A percentile compares a stretch with the other conserved stretches of the same genome.
These are phyloP conservation scores for Xerocomellus dryophilus DNA, from an alignment of 768 basidiomycete species.

Conservation along the genomic window DNA sequence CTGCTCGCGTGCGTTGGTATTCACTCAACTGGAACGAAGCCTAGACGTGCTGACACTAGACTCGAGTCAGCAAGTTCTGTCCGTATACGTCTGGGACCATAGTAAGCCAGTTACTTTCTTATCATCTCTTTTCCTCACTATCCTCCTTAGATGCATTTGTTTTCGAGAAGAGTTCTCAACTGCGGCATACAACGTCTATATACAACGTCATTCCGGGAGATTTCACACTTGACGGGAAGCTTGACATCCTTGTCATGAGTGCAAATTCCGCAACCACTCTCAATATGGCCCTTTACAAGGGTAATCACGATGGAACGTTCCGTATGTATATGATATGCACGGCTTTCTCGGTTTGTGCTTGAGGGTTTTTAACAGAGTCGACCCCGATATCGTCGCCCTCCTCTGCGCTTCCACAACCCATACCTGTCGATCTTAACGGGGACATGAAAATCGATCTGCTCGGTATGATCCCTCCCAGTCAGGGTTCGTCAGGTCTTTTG, in stretches of 20 bases:
- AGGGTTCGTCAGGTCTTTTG: conserved; percentile 38
- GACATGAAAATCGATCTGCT: conserved; percentile 89
- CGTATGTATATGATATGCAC: conserved; percentile 41
- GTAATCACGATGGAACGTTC: conserved; percentile 60
- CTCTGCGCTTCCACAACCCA: conserved; percentile 75
- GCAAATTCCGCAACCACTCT: conserved; percentile 50
- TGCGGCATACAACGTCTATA: conserved; percentile 56
- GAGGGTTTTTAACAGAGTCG: conserved; percentile 8
- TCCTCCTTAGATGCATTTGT: conserved; percentile 51
- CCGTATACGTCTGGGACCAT: conserved; percentile 80
- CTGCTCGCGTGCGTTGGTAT: not conserved
- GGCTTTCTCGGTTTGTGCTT: not conserved
- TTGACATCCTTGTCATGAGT: conserved; percentile 90
- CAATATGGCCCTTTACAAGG: conserved; percentile 69
- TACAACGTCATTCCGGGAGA: conserved; percentile 90
- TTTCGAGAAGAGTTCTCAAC: conserved; percentile 48
- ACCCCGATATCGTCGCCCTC: conserved; percentile 53
- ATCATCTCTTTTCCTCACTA: conserved; percentile 2
- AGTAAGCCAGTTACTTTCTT: conserved; percentile 41
- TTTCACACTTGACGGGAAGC: conserved; percentile 86
- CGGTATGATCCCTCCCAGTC: conserved; percentile 51
- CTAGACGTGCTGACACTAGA: conserved; percentile 77
- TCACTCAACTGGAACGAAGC: conserved; percentile 38
- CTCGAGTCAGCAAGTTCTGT: conserved; percentile 72
- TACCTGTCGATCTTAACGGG: conserved; percentile 82